Evolutionary conservation across 495 filamentous ascomycete genomes (phyloP).

Genomic region (Cryomyces minteri): DNA sequence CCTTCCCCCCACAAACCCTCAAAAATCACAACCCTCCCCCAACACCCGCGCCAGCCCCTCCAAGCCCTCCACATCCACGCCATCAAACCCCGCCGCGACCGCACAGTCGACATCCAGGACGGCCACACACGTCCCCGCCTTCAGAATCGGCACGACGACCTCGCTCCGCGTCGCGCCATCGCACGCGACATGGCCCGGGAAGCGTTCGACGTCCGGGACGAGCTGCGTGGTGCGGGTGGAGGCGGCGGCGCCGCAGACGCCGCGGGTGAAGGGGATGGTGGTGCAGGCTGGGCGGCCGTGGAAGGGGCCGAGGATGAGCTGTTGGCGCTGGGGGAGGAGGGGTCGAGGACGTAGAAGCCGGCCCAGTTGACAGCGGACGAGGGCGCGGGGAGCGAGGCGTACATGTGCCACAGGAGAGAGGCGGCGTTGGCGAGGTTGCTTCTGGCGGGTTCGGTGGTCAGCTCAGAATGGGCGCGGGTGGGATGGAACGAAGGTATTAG

Average conservation of each 20-base stretch:
- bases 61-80: conserved; percentile 47
- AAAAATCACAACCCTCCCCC: conserved; percentile 47
- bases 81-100: conserved; percentile 51
- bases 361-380: conserved; percentile 69
- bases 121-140: conserved; percentile 42
- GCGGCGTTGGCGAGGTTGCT: conserved; percentile 77
- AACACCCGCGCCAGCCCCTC: conserved; percentile 53
- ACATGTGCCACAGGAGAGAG: conserved; percentile 75
- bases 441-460: background rate
- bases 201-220: conserved; percentile 54
- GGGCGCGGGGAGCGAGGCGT: conserved; percentile 57
- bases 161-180: conserved; percentile 70
- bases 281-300: conserved; percentile 81
- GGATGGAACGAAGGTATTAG: background rate
- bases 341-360: conserved; percentile 75
- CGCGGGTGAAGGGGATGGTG: conserved; percentile 57
- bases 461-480: conserved; percentile 1
- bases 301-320: conserved; percentile 70
- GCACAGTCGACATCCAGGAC: conserved; percentile 85
- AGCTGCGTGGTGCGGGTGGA: conserved; percentile 42
- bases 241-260: conserved; percentile 74
- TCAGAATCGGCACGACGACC: conserved; percentile 70
- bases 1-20: background rate
- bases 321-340: conserved; percentile 7
- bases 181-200: conserved; percentile 85